Evolutionary conservation across 257 asterid genomes (phyloP).

Genomic region (Datura wrightii): DNA sequence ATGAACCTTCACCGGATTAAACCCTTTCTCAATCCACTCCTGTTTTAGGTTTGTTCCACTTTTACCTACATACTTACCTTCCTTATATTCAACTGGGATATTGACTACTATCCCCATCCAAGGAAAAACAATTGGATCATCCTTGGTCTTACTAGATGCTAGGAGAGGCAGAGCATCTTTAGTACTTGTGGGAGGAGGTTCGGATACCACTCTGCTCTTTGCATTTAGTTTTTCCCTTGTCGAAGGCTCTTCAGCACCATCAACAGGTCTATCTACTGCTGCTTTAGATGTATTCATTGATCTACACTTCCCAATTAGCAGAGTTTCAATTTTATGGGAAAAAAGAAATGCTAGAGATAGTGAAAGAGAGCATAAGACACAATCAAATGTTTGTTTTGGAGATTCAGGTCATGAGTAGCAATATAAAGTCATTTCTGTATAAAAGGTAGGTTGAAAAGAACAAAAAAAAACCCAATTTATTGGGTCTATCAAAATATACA

Average conservation of each 20-base stretch:
- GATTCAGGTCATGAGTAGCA: too few species aligned
- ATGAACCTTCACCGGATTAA: conserved; percentile 50
- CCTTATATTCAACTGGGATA: conserved; percentile 40
- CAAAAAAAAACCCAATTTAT: too few species aligned
- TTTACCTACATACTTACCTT: conserved; percentile 46
- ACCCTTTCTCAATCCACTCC: conserved; percentile 46
- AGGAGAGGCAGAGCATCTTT: background rate
- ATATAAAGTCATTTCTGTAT: too few species aligned
- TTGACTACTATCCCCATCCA: conserved; percentile 62
- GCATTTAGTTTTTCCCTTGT: background rate
- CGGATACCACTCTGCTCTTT: background rate
- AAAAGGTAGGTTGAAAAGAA: too few species aligned
- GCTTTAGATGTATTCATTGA: too few species aligned
- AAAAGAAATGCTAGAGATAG: too few species aligned
- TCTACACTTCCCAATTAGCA: too few species aligned
- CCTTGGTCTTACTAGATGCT: conserved; percentile 10
- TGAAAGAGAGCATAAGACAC: too few species aligned
- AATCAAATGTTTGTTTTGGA: too few species aligned
- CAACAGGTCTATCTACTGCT: conserved; percentile 30
- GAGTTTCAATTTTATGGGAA: too few species aligned
- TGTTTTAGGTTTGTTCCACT: conserved; percentile 50
- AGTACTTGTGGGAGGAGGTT: background rate
- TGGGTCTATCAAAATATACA: too few species aligned
- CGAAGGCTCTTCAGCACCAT: background rate
- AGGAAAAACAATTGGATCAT: conserved; percentile 59